Evolutionary conservation across 768 basidiomycete genomes (phyloP).

Genomic region (Psilocybe azurescens): DNA sequence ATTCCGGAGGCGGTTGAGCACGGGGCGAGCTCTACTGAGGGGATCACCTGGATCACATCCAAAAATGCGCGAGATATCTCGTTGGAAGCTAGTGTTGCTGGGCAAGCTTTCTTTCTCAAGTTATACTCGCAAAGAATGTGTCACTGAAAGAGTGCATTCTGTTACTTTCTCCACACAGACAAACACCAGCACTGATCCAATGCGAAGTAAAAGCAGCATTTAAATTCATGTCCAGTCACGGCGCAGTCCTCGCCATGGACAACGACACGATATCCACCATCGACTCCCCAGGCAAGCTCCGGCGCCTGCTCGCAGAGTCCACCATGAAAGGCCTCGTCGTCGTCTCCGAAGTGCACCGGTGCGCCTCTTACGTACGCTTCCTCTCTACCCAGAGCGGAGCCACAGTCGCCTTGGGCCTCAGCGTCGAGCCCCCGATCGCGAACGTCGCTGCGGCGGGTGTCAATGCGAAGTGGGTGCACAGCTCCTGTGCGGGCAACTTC

Average conservation of each 20-base stretch:
- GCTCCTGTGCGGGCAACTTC: conserved; percentile 28
- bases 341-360: conserved; percentile 38
- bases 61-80: conserved; percentile 28
- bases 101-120: neutral
- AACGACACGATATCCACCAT: conserved; percentile 31
- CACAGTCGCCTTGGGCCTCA: conserved; percentile 26
- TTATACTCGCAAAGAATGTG: no score
- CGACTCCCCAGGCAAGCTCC: conserved; percentile 31
- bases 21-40: conserved; percentile 22
- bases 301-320: conserved; percentile 29
- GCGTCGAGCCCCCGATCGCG: conserved; percentile 9
- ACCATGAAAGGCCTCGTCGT: conserved; percentile 29
- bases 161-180: conserved; percentile 13
- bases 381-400: conserved; percentile 22
- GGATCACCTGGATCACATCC: conserved; percentile 33
- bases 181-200: conserved; percentile 26
- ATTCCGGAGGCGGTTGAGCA: conserved; percentile 29
- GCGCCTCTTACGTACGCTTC: conserved; percentile 36
- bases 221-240: conserved; percentile 30
- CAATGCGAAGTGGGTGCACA: conserved; percentile 29
- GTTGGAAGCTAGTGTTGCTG: conserved; percentile 9
- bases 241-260: conserved; percentile 37
- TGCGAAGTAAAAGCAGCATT: conserved; percentile 32
- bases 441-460: conserved; percentile 17
- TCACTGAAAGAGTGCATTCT: no score